phyloP scores from a whole-genome alignment of 1,284 basidiomycete species.

The Mycosarcoma mackinlayi region DNA sequence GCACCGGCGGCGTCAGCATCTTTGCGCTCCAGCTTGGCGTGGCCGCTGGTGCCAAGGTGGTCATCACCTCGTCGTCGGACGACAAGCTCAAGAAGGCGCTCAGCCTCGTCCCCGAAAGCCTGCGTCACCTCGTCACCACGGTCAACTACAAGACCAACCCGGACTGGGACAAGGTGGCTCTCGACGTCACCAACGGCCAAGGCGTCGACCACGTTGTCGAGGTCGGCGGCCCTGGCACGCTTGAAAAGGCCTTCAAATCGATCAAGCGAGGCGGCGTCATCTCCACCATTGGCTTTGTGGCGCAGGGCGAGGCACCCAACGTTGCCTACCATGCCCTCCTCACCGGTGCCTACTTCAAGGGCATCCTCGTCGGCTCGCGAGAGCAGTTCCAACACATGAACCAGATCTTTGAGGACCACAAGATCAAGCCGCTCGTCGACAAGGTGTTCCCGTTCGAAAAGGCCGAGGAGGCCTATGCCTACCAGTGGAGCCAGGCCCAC shows the following conservation, averaged over 20 bases:
- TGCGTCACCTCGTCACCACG: slow-evolving; percentile 41
- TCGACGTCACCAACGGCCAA: slow-evolving; percentile 72
- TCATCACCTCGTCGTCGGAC: slow-evolving; percentile 75
- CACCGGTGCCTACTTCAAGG: slow-evolving; percentile 58
- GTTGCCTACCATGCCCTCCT: slow-evolving; percentile 31
- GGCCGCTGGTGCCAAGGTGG: slow-evolving; percentile 74
- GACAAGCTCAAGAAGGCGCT: slow-evolving; percentile 71
- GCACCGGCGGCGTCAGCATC: slow-evolving; percentile 75
- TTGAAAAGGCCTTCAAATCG: slow-evolving; percentile 71
- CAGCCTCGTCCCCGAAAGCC: slow-evolving; percentile 57
- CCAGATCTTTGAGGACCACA: slow-evolving; percentile 69
- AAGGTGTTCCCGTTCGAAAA: slow-evolving; percentile 73
- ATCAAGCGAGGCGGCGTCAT: slow-evolving; percentile 71
- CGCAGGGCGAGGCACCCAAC: slow-evolving; percentile 49
- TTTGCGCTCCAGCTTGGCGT: slow-evolving; percentile 73
- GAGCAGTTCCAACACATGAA: slow-evolving; percentile 72
- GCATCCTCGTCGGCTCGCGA: slow-evolving; percentile 68
- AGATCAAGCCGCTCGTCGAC: slow-evolving; percentile 72
- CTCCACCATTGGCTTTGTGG: slow-evolving; percentile 72
- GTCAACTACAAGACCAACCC: slow-evolving; percentile 74
- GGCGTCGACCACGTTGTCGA: slow-evolving; percentile 75
- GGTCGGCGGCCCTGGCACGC: slow-evolving; percentile 73
- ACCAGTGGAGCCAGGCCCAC: slow-evolving; percentile 68
- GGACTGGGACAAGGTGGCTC: slow-evolving; percentile 74
- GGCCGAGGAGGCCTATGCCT: slow-evolving; percentile 70